Base-by-base conservation (phyloP, 2,329 filamentous ascomycete species). In the Botryosphaeria dothidea region DNA sequence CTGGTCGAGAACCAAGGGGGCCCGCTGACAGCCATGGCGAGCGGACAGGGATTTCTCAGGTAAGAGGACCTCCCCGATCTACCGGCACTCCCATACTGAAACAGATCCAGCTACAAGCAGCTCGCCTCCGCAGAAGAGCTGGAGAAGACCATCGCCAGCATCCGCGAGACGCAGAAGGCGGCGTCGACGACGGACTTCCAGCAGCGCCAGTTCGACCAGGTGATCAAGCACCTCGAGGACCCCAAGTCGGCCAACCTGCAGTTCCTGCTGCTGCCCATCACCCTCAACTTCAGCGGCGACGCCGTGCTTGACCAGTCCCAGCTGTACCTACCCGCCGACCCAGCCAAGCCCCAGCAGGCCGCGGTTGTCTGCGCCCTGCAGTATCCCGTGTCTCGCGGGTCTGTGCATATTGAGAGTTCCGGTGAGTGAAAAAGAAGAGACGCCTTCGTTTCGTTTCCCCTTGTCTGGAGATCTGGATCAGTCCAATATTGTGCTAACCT, bases 41-140 rank as follows among this genome's bases (percentile, higher is more conserved):
- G 61, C 13, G 54, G 48, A 13, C 65, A 66, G 56, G 65, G 65
- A 1, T 66, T 66, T 52, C 43, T 66, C 4, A 62, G 60, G 48
- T 49, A 6, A 21, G 45, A n/a, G n/a, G n/a, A n/a, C n/a, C n/a
- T n/a, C n/a, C n/a, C n/a, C n/a, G n/a, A n/a, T n/a, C n/a, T n/a
- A n/a, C n/a, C 43, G 19, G 6, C 61, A 13, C 3, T 17, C n/a
- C n/a, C 21, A 6, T 31, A 11, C 17, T 23, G 31, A 31, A 31
- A 2, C 27, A 27, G 13, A 31, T 4, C 3, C 57, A 60, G 56
- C n/a, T 67, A 65, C 51, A 65, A 65, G 25, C 49, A 62, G 17
- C 31, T 52, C 21, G 57, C 57, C 1, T 48, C 56, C 0, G 15
- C 21, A 7, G 45, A 41, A 25, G 38, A 66, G 17, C 29, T 66